phyloP scores from a whole-genome alignment of 192 early-diverging fungal species.

The Coemansia reversa region DNA sequence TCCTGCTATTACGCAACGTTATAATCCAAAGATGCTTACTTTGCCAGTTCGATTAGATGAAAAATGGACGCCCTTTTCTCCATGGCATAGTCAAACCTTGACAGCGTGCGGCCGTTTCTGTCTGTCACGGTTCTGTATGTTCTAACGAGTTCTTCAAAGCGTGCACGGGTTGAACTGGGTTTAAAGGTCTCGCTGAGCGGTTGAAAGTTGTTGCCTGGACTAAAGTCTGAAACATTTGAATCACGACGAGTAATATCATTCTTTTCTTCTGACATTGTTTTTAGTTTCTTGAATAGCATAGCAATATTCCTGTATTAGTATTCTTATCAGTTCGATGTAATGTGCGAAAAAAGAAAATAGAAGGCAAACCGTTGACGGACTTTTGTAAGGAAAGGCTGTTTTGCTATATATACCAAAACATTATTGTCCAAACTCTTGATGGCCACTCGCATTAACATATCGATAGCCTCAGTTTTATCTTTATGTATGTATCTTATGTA shows the following conservation, averaged over 20 bases:
- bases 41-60: conserved; percentile 27
- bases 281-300: not conserved
- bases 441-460: no score
- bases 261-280: conserved; percentile 6
- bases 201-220: conserved; percentile 26
- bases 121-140: conserved; percentile 43
- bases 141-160: conserved; percentile 47
- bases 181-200: conserved; percentile 39
- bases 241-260: conserved; percentile 20
- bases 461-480: no score
- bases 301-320: no score
- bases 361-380: not conserved
- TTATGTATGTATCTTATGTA: no score
- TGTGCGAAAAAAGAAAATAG: not conserved
- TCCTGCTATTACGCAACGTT: not conserved
- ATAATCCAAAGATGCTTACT: conserved; percentile 4
- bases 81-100: conserved; percentile 20
- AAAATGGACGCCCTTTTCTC: conserved; percentile 23
- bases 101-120: conserved; percentile 19
- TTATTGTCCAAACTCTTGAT: not conserved
- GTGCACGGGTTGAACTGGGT: conserved; percentile 40
- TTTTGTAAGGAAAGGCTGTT: not conserved
- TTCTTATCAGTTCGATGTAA: no score
- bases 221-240: conserved; percentile 29
- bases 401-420: not conserved